These are phyloP conservation scores for Conringia planisiliqua DNA, from an alignment of 345 rosid species.

Conservation along the genomic window DNA sequence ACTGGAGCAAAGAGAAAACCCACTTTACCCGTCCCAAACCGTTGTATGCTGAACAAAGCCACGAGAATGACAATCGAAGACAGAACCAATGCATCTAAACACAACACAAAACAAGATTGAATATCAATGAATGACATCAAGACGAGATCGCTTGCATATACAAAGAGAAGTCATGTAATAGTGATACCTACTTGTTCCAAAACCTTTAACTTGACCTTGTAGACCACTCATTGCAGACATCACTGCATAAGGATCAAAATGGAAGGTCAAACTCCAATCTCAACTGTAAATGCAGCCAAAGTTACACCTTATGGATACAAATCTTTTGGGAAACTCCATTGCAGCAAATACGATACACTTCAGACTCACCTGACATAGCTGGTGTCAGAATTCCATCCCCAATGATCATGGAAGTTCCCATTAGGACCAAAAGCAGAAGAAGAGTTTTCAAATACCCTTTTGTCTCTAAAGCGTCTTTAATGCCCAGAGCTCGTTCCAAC, in stretches of 20 bases:
- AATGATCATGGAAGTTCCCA: slow-evolving; percentile 97
- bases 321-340: not conserved
- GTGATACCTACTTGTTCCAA: slow-evolving; percentile 67
- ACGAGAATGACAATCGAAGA: slow-evolving; percentile 65
- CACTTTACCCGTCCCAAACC: slow-evolving; percentile 89
- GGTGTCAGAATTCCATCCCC: slow-evolving; percentile 98
- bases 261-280: not conserved
- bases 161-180: not conserved
- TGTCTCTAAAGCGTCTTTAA: slow-evolving; percentile 77
- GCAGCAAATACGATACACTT: not conserved
- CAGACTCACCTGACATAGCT: slow-evolving; percentile 76
- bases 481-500: slow-evolving; percentile 72
- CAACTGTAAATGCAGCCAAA: not conserved
- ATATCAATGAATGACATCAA: not conserved
- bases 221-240: slow-evolving; percentile 99
- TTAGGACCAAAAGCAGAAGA: slow-evolving; percentile 74
- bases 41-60: slow-evolving; percentile 83
- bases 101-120: slow-evolving; percentile 12
- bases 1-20: slow-evolving; percentile 85
- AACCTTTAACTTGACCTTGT: slow-evolving; percentile 66
- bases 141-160: not conserved
- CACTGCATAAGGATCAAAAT: slow-evolving; percentile 48
- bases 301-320: not conserved
- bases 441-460: slow-evolving; percentile 68
- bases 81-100: slow-evolving; percentile 66